Base-by-base conservation (phyloP, 2,329 filamentous ascomycete species). In the Ascochyta fabae region DNA sequence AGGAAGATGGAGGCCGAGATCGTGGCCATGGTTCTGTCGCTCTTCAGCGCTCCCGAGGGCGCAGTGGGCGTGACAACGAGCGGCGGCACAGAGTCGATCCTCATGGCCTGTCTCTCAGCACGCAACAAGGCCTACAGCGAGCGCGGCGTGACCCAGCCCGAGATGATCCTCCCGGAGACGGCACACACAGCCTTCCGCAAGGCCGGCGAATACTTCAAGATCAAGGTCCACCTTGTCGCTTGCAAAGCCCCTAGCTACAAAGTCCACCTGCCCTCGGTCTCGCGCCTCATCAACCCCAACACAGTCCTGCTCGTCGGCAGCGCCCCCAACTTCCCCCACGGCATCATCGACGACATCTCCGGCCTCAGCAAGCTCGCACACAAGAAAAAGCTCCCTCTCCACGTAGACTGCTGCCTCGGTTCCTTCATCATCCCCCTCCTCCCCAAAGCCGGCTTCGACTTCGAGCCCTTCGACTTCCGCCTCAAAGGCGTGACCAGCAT, bases 1-100 rank as follows among this genome's bases (percentile, higher is more conserved):
- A 84, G 95, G 69, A 99, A 99, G 85, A 99, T 99, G 95, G 95
- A 99, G 81, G 94, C 95, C 40, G 95, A 99, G 80, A 82, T 99
- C 59, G 95, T 99, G 48, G 90, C 93, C 63, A 99, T 99, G 94
- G 92, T 87, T 27, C 80, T 96, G 58, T 85, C 86, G 40, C 80
- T 99, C 75, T 99, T 97, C 81, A 91, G 96, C 75, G 92, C 90
- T 8, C 95, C 95, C 3, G 80, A 87, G n/a, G 88, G 87, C 52
- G 91, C 88, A 27, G 93, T 91, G 5, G 95, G 95, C 60, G 92
- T 95, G 9, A 92, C 91, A 15, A 98, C 95, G 1, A 91, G 90
- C 59, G 95, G 95, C 60, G 95, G 95, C 44, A 97, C 95, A 0
- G 95, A 99, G 78, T 96, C 92, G 56, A 99, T 99, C 69, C 81